A percentile compares a stretch with the other conserved stretches of the same genome.
phyloP scores from a whole-genome alignment of 1,284 basidiomycete species.

The Calocybe gambosa region DNA sequence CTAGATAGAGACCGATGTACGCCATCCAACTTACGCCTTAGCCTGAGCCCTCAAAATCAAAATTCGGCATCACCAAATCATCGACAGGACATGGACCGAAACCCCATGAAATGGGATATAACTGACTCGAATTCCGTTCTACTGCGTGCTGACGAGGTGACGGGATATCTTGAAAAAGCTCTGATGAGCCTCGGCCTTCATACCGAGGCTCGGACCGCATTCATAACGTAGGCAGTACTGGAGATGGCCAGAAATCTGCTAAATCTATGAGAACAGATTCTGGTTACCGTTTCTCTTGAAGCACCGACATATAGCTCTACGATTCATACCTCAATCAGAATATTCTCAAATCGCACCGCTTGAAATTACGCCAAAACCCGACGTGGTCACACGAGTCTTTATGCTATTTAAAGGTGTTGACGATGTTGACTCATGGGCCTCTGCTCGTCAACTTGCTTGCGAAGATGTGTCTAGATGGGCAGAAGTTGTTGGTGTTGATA shows the following conservation, averaged over 20 bases:
- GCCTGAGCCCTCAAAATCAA: not conserved
- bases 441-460: slow-evolving; percentile 9
- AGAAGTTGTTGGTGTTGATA: slow-evolving; percentile 21
- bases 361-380: slow-evolving; percentile 31
- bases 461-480: slow-evolving; percentile 18
- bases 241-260: not conserved
- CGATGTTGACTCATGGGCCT: slow-evolving; percentile 19
- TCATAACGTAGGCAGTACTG: slow-evolving; percentile 28
- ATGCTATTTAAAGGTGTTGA: slow-evolving; percentile 38
- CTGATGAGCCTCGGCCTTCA: slow-evolving; percentile 31
- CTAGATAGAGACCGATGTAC: not conserved
- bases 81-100: not conserved
- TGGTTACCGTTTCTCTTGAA: slow-evolving; percentile 38
- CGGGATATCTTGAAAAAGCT: slow-evolving; percentile 30
- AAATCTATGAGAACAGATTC: slow-evolving; percentile 22
- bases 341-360: slow-evolving; percentile 35
- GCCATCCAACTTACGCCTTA: not conserved
- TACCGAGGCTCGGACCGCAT: slow-evolving; percentile 36
- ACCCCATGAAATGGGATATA: slow-evolving; percentile 11
- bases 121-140: slow-evolving; percentile 23
- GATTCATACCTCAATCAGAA: slow-evolving; percentile 37
- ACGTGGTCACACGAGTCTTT: slow-evolving; percentile 38
- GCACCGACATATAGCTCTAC: slow-evolving; percentile 35
- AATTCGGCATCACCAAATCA: not conserved
- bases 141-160: slow-evolving; percentile 22